A percentile compares a stretch with the other conserved stretches of the same genome.
phyloP scores from a whole-genome alignment of 805 yeast genomes.

The Saccharomyces paradoxus region DNA sequence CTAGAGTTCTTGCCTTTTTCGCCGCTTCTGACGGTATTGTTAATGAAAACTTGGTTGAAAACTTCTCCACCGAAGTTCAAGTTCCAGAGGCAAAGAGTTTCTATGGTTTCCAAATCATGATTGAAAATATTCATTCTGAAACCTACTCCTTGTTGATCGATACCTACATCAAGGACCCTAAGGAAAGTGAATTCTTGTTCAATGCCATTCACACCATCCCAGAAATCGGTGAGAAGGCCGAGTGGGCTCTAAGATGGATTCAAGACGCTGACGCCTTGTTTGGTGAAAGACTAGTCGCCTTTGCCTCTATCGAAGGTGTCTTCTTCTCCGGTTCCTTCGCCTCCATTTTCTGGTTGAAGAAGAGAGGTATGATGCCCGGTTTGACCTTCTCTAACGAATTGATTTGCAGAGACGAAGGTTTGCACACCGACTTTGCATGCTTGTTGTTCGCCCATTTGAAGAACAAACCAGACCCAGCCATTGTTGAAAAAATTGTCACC shows the following conservation, averaged over 20 bases:
- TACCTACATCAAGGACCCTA: conserved; percentile 91
- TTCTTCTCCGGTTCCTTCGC: conserved; percentile 98
- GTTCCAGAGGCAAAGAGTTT: conserved; percentile 96
- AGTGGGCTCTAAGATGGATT: conserved; percentile 98
- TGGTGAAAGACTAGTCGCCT: conserved; percentile 94
- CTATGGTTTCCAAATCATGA: conserved; percentile 99
- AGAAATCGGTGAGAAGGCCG: conserved; percentile 93
- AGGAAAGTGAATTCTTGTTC: conserved; percentile 82
- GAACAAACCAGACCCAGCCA: conserved; percentile 73
- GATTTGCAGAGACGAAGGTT: conserved; percentile 96
- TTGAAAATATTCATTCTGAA: conserved; percentile 98
- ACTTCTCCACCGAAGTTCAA: conserved; percentile 95
- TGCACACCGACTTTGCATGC: conserved; percentile 98
- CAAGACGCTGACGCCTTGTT: conserved; percentile 78
- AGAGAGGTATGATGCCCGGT: conserved; percentile 99
- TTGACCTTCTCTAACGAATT: conserved; percentile 95
- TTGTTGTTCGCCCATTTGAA: conserved; percentile 85
- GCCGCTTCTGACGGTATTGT: conserved; percentile 99
- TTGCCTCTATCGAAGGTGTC: conserved; percentile 98
- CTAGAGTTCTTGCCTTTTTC: conserved; percentile 91
- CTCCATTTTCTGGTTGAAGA: conserved; percentile 96
- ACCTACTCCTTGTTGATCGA: conserved; percentile 92
- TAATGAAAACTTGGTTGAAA: conserved; percentile 94
- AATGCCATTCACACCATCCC: conserved; percentile 96
- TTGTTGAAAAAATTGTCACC: conserved; percentile 78